phyloP scores from a whole-genome alignment of 768 basidiomycete genomes.

The Collybia mongolica region DNA sequence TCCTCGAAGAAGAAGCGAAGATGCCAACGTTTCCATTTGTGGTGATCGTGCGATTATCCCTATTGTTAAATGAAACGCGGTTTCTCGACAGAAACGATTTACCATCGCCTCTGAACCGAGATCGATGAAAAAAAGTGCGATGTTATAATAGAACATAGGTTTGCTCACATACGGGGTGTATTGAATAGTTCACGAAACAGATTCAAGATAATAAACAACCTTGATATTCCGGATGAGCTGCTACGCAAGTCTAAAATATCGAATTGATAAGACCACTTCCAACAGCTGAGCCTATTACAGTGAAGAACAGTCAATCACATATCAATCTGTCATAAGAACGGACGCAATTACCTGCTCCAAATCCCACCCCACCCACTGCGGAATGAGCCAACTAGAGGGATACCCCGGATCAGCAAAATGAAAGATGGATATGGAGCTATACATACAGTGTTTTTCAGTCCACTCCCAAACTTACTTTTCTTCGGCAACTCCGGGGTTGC shows the following conservation, averaged over 20 bases:
- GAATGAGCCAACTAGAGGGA: conserved; percentile 50
- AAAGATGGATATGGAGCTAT: background rate
- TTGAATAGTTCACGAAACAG: no score
- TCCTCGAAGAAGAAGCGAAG: no score
- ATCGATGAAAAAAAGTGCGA: no score
- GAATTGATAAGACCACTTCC: conserved; percentile 48
- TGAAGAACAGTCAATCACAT: background rate
- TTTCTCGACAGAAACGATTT: no score
- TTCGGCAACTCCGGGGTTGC: conserved; percentile 40
- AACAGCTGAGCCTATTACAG: conserved; percentile 39
- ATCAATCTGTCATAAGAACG: background rate
- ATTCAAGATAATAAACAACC: no score
- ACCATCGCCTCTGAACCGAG: no score
- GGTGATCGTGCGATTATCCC: no score
- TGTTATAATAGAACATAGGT: no score
- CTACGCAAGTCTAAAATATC: conserved; percentile 25
- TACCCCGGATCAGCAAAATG: background rate
- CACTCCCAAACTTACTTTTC: conserved; percentile 53
- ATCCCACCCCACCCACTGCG: conserved; percentile 71
- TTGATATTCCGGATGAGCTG: no score
- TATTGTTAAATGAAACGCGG: no score
- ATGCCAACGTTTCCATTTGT: no score
- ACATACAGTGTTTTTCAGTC: conserved; percentile 57
- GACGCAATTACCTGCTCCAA: conserved; percentile 61
- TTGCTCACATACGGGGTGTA: no score